A percentile compares a stretch with the other conserved stretches of the same genome.
phyloP scores from a whole-genome alignment of 352 stramenopile species.

The Hyaloperonospora brassicae region DNA sequence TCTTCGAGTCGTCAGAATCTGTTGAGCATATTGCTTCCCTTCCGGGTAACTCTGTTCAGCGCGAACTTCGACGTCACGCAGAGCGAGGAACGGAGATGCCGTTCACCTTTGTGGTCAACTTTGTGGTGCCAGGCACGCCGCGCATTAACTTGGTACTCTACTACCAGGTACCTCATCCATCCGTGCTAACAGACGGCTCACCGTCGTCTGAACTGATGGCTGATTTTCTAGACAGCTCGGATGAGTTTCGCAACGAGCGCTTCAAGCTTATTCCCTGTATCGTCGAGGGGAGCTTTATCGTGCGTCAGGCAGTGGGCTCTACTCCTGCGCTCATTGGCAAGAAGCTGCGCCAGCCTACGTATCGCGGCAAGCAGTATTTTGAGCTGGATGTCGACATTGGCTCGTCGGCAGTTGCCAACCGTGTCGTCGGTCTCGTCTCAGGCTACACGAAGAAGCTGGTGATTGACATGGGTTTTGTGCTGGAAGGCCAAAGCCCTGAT shows the following conservation, averaged over 20 bases:
- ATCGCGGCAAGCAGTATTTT: conserved; percentile 60
- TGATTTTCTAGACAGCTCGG: conserved; percentile 62
- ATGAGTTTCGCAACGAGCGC: conserved; percentile 72
- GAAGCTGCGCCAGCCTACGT: conserved; percentile 62
- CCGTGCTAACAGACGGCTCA: conserved; percentile 44
- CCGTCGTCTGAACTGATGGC: conserved; percentile 64
- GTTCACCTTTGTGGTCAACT: conserved; percentile 77
- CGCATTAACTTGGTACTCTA: conserved; percentile 62
- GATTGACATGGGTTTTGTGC: conserved; percentile 74
- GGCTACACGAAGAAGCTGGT: conserved; percentile 78
- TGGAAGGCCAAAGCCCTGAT: conserved; percentile 55
- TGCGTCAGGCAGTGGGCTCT: conserved; percentile 65
- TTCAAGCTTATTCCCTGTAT: conserved; percentile 82
- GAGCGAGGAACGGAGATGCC: conserved; percentile 55
- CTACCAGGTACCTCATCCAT: conserved; percentile 53
- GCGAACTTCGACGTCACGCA: conserved; percentile 48
- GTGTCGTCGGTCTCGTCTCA: conserved; percentile 57
- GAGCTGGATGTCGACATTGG: conserved; percentile 69
- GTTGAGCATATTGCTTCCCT: conserved; percentile 58
- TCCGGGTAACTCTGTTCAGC: conserved; percentile 54
- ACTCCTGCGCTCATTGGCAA: conserved; percentile 69
- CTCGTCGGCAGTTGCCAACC: conserved; percentile 65
- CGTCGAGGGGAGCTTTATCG: conserved; percentile 72
- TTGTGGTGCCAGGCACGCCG: conserved; percentile 55
- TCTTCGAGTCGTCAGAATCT: conserved; percentile 46